A percentile compares a stretch with the other conserved stretches of the same genome.
phyloP scores from a whole-genome alignment of 139 green algal genomes.

The Zygnema cylindricum region DNA sequence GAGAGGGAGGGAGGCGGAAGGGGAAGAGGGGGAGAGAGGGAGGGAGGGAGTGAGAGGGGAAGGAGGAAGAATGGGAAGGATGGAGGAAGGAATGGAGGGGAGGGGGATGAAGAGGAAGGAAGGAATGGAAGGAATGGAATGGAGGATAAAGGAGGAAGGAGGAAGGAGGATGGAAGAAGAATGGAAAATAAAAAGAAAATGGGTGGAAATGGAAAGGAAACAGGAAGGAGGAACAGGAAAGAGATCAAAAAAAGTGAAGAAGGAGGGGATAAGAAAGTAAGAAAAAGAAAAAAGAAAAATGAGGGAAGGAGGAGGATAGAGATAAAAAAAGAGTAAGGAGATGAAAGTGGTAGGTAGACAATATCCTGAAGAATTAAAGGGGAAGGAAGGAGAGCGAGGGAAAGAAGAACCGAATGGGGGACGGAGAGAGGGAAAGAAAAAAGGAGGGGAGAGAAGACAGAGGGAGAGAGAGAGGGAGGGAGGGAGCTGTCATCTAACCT shows the following conservation, averaged over 20 bases:
- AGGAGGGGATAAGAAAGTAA: neutral
- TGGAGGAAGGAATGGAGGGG: neutral
- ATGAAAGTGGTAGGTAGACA: neutral
- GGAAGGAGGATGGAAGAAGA: neutral
- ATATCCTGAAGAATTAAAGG: neutral
- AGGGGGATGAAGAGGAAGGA: neutral
- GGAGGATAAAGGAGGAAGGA: neutral
- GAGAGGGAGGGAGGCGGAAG: neutral
- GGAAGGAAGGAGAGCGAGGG: neutral
- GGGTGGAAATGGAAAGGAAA: neutral
- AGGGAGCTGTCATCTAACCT: too few species aligned
- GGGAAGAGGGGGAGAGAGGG: neutral
- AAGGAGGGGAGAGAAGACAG: slow-evolving; percentile 7
- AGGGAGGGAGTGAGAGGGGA: neutral
- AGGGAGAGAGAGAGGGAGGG: neutral
- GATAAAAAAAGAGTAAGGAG: neutral
- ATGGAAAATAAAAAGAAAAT: neutral
- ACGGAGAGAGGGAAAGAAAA: slow-evolving; percentile 2
- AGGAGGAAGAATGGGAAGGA: neutral
- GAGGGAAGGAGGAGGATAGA: slow-evolving; percentile 10
- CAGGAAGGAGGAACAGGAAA: neutral
- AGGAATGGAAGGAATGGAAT: neutral
- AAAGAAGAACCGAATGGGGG: neutral
- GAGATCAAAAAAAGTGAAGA: neutral
- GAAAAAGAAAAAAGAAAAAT: neutral